Conservation (phyloP, 139 green algal genomes). For the Axilococcus clingmanii region DNA sequence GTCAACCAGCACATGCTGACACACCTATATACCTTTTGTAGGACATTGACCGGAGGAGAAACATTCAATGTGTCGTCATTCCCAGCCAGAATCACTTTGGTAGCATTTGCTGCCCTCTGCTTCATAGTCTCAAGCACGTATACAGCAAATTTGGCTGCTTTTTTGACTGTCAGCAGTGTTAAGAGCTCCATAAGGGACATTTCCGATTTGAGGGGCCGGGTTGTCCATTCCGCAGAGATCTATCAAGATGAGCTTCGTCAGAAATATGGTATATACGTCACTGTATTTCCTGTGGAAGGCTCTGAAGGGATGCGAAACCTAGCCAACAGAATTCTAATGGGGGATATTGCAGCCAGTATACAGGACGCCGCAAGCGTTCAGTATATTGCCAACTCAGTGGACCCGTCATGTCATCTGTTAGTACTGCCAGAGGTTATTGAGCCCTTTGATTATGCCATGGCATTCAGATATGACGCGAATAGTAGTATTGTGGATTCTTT, state of each 20-base stretch:
- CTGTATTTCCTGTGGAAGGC: neutral
- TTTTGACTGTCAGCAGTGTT: constrained; percentile 1
- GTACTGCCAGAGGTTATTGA: constrained; percentile 1
- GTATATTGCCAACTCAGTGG: constrained; percentile 1
- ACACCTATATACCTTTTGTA: too few relatives aligned
- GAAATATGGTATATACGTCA: neutral
- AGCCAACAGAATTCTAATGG: neutral
- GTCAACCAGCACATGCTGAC: too few relatives aligned
- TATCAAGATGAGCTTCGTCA: neutral
- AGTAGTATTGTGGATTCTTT: constrained; percentile 1
- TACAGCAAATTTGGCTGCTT: constrained; percentile 12
- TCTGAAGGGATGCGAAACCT: neutral
- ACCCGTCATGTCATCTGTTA: neutral
- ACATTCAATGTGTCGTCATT: constrained; percentile 3
- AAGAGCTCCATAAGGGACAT: neutral
- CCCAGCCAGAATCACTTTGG: neutral
- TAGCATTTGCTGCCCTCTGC: neutral
- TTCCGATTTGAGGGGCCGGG: constrained; percentile 1
- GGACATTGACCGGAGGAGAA: neutral
- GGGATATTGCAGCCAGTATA: constrained; percentile 1
- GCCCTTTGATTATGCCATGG: constrained; percentile 6
- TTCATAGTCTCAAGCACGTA: constrained; percentile 3
- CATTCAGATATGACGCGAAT: neutral
- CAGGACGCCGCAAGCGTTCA: neutral
- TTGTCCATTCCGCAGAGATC: neutral